Conservation (phyloP, 2,329 filamentous ascomycete species). For the Aspergillus intermedius region DNA sequence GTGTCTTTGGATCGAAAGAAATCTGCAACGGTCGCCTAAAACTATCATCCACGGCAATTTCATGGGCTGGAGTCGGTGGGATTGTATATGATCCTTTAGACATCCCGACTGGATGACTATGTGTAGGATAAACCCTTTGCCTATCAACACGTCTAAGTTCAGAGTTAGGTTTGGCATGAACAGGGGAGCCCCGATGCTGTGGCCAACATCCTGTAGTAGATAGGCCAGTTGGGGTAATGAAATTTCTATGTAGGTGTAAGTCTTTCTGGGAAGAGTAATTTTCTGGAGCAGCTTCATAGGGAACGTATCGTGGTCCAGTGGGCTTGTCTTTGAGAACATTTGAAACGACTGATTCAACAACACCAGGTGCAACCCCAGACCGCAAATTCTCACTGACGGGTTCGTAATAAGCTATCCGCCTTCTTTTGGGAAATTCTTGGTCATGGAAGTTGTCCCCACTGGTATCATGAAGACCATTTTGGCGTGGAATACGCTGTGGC, state of each 20-base stretch:
- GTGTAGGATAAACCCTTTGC: slow-evolving; percentile 10
- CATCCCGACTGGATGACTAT: slow-evolving; percentile 7
- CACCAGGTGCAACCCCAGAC: slow-evolving; percentile 5
- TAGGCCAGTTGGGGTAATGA: slow-evolving; percentile 15
- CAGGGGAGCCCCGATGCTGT: slow-evolving; percentile 9
- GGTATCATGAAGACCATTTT: slow-evolving; percentile 13
- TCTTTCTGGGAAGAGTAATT: slow-evolving; percentile 13
- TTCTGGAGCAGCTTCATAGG: slow-evolving; percentile 11
- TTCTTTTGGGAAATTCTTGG: slow-evolving; percentile 26
- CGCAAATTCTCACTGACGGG: slow-evolving; percentile 9
- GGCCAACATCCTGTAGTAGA: slow-evolving; percentile 12
- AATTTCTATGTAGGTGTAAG: slow-evolving; percentile 16
- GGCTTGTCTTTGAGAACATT: slow-evolving; percentile 9
- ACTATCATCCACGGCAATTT: slow-evolving; percentile 14
- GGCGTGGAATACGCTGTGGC: slow-evolving; percentile 16
- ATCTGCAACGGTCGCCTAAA: slow-evolving; percentile 11
- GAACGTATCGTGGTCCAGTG: slow-evolving; percentile 13
- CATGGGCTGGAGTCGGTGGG: slow-evolving; percentile 11
- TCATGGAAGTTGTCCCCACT: slow-evolving; percentile 19
- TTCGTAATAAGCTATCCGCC: slow-evolving; percentile 24
- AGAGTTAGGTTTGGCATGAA: slow-evolving; percentile 11
- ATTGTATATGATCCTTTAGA: slow-evolving; percentile 8
- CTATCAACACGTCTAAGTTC: slow-evolving; percentile 11
- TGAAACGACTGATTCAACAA: slow-evolving; percentile 2
- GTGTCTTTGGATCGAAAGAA: slow-evolving; percentile 10